Percentiles rank a stretch among this genome's conserved stretches.
phyloP scores from a whole-genome alignment of 345 rosid genomes.

The Salix caprea region DNA sequence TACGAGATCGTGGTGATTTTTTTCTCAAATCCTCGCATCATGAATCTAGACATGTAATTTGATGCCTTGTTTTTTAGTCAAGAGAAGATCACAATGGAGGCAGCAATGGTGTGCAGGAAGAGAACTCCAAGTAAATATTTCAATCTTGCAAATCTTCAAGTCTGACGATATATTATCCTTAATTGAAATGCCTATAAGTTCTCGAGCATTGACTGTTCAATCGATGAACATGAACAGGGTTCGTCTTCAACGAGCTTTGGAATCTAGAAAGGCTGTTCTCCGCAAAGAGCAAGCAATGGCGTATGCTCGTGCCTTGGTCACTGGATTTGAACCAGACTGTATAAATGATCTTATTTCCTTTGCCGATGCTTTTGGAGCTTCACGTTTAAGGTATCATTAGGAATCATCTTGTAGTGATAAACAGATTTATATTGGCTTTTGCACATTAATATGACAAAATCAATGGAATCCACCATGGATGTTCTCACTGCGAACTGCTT shows the following conservation, averaged over 20 bases:
- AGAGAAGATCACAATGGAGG: slow-evolving; percentile 45
- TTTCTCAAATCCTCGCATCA: slow-evolving; percentile 4
- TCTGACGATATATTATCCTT: background rate
- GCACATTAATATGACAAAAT: background rate
- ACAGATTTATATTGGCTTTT: no score
- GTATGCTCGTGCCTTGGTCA: slow-evolving; percentile 86
- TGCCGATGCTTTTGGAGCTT: slow-evolving; percentile 90
- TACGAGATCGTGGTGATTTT: background rate
- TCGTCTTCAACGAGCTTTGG: slow-evolving; percentile 80
- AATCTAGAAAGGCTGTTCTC: slow-evolving; percentile 70
- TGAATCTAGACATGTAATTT: slow-evolving; percentile 9
- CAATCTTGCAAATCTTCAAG: background rate
- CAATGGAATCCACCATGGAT: background rate
- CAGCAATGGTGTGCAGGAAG: slow-evolving; percentile 41
- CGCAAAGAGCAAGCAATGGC: slow-evolving; percentile 99
- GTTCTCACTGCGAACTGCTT: background rate
- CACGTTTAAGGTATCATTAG: slow-evolving; percentile 63
- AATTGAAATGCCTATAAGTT: slow-evolving; percentile 8
- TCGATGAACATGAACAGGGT: slow-evolving; percentile 48
- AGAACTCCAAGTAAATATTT: slow-evolving; percentile 72
- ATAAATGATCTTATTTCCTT: slow-evolving; percentile 74
- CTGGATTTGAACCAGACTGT: slow-evolving; percentile 70
- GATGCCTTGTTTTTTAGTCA: slow-evolving; percentile 30
- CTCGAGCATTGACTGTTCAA: slow-evolving; percentile 18
- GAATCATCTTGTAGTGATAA: no score